Percentiles rank a stretch among this genome's conserved stretches.
These are phyloP conservation scores for Cymodocea nodosa DNA, from an alignment of 116 monocot genomes.

Conservation along the genomic window DNA sequence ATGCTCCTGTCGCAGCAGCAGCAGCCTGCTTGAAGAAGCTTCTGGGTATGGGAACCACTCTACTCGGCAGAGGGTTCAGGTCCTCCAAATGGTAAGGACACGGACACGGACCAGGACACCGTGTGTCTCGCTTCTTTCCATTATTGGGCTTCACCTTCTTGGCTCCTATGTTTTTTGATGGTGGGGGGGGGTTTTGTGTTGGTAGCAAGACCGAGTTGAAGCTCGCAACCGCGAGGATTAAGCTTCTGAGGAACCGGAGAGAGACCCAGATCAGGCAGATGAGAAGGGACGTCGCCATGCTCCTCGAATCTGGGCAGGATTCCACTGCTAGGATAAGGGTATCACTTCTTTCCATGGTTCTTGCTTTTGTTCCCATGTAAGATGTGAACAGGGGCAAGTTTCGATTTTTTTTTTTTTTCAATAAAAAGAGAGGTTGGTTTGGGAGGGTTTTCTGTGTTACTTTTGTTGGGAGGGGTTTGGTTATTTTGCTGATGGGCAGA, in stretches of 20 bases:
- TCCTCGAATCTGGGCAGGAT: slow-evolving; percentile 46
- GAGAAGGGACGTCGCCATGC: slow-evolving; percentile 60
- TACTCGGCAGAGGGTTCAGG: slow-evolving; percentile 31
- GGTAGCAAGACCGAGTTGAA: slow-evolving; percentile 65
- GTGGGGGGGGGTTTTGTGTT: neutral
- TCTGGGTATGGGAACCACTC: slow-evolving; percentile 11
- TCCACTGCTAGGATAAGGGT: slow-evolving; percentile 49
- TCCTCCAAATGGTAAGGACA: slow-evolving; percentile 47
- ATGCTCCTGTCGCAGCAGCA: neutral
- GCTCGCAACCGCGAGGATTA: slow-evolving; percentile 46
- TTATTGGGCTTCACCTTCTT: neutral
- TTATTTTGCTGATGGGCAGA: neutral
- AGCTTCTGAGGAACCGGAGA: slow-evolving; percentile 57
- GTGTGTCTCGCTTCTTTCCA: neutral
- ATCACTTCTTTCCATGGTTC: neutral
- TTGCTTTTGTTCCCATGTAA: neutral
- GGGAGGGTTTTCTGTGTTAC: neutral
- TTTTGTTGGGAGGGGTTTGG: neutral
- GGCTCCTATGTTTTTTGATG: too few relatives aligned
- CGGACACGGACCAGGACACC: too few relatives aligned
- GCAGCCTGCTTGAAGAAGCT: slow-evolving; percentile 28
- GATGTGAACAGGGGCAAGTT: neutral
- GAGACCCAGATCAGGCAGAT: slow-evolving; percentile 58
- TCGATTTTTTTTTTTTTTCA: neutral
- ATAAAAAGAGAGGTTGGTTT: neutral